These are phyloP conservation scores for Bathelium albidoporum DNA, from an alignment of 495 filamentous ascomycete genomes.

Conservation along the genomic window DNA sequence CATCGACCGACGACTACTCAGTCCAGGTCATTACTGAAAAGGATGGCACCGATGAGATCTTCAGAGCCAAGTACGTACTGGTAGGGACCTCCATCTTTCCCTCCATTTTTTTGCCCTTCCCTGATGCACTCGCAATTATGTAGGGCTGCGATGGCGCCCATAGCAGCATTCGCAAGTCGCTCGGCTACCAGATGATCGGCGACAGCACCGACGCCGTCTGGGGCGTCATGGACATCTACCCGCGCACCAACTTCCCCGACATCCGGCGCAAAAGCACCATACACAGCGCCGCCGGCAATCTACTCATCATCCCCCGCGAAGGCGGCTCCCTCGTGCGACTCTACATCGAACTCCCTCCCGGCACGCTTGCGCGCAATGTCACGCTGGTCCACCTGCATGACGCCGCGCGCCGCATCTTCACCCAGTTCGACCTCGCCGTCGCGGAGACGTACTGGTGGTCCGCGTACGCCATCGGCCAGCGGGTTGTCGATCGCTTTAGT, in stretches of 20 bases:
- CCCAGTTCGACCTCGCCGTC: slow-evolving; percentile 43
- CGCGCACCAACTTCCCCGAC: slow-evolving; percentile 66
- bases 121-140: not conserved
- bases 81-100: slow-evolving; percentile 25
- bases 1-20: slow-evolving; percentile 14
- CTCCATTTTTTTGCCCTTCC: not conserved
- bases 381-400: not conserved
- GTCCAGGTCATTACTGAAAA: slow-evolving; percentile 45
- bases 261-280: slow-evolving; percentile 52
- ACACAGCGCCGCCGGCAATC: slow-evolving; percentile 41
- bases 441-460: slow-evolving; percentile 48
- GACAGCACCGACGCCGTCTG: slow-evolving; percentile 65
- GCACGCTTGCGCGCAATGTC: slow-evolving; percentile 29
- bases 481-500: slow-evolving; percentile 43
- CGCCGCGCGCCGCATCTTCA: slow-evolving; percentile 36
- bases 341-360: slow-evolving; percentile 55
- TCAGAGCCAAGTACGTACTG: slow-evolving; percentile 55
- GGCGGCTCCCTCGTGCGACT: slow-evolving; percentile 49
- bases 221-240: slow-evolving; percentile 78
- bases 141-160: slow-evolving; percentile 68
- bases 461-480: slow-evolving; percentile 50
- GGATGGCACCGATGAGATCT: slow-evolving; percentile 41
- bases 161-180: slow-evolving; percentile 52
- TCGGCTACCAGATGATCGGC: slow-evolving; percentile 63
- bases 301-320: slow-evolving; percentile 58